Evolutionary conservation across 495 filamentous ascomycete species (phyloP), one percentile per base, ranked within the genome.

Genomic region (Penicillium canescens): DNA sequence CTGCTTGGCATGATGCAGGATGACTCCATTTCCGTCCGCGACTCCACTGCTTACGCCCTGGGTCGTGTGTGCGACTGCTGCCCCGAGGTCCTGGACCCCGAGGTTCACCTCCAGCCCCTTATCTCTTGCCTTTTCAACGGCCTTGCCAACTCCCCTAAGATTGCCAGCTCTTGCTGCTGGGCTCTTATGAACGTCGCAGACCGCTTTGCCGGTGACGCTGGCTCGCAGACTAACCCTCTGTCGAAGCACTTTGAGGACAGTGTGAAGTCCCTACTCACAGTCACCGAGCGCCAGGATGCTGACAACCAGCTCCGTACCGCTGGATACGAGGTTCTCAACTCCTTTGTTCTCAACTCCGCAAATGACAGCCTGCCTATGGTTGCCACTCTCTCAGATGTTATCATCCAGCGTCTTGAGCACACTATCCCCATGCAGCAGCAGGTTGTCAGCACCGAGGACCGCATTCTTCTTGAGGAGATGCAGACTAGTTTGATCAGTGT

Each of bases 131-230:
- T 98, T n/a, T 98, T 98, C 72, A 84, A 82, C 41, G 94, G 93
- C 41, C 78, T 96, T 47, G 82, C 92, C 46, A 95, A 89, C 75
- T 93, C 89, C 67, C 86, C 93, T 38, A 96, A 96, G 79, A 98
- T 98, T 85, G 94, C 94, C 40, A 86, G 88, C 52, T 98, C 95
- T 16, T 98, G 95, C 82, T 98, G 94, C 75, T 98, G 95, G 93
- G 91, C 94, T 34, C 74, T 98, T 55, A 98, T 98, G 92, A 98
- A 97, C 66, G 84, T 98, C 54, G 93, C 93, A 21, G 94, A 98
- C 62, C 86, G 92, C 28, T 98, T 98, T 67, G 87, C 89, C 13
- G 90, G 90, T 18, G 91, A 96, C 28, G 75, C 79, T 38, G 90
- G 89, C 23, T 84, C 83, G 24, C 75, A 86, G 53, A 82, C 86